Evolutionary conservation across 352 stramenopile species (phyloP).

Genomic region (Pythium folliculosum): DNA sequence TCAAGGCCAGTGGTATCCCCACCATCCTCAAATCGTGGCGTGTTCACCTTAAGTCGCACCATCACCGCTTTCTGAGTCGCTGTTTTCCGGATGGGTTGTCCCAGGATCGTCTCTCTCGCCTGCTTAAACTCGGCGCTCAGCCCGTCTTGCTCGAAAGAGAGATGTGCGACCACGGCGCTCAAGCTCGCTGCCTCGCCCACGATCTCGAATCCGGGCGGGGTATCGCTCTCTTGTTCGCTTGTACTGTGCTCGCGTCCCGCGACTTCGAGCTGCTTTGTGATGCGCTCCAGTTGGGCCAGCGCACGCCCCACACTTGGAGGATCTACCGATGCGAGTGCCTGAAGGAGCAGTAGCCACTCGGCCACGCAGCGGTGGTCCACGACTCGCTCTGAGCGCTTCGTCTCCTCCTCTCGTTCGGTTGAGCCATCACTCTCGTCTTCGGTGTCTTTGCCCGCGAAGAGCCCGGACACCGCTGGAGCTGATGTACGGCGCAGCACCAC

Average conservation of each 20-base stretch:
- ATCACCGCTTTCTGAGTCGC: background rate
- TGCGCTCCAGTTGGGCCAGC: background rate
- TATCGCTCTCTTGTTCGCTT: background rate
- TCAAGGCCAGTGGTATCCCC: background rate
- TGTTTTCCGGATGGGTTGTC: background rate
- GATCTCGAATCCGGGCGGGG: background rate
- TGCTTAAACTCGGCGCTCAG: constrained; percentile 1
- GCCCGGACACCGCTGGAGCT: background rate
- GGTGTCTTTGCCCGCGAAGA: background rate
- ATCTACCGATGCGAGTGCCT: background rate
- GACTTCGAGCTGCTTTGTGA: background rate
- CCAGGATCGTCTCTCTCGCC: background rate
- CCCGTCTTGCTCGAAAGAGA: background rate
- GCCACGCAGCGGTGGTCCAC: background rate
- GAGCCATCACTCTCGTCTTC: background rate
- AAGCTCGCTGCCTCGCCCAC: background rate
- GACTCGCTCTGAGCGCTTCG: background rate
- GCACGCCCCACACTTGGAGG: background rate
- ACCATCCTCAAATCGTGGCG: background rate
- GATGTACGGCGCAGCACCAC: background rate
- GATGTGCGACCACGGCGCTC: background rate
- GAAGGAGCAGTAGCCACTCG: background rate
- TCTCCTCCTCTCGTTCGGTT: background rate
- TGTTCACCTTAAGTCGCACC: background rate
- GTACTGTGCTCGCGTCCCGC: background rate